Evolutionary conservation across 345 rosid species (phyloP).

Genomic region (Turritis glabra): DNA sequence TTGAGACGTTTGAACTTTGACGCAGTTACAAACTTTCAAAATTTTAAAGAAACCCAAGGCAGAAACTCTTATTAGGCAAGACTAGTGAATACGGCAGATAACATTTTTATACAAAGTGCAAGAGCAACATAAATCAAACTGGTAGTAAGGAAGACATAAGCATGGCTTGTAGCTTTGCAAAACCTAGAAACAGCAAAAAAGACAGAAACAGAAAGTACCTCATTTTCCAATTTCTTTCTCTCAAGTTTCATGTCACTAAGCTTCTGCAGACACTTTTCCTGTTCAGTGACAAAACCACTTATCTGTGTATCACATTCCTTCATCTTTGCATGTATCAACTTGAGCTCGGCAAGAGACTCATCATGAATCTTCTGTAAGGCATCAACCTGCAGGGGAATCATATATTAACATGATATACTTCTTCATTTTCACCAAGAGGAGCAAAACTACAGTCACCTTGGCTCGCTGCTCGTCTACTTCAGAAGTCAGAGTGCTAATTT

Average conservation of each 20-base stretch:
- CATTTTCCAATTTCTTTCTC: constrained; percentile 94
- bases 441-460: constrained; percentile 53
- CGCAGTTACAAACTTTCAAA: not conserved
- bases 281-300: constrained; percentile 62
- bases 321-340: constrained; percentile 68
- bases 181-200: not conserved
- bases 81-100: not conserved
- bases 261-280: constrained; percentile 69
- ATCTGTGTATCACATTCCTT: constrained; percentile 93
- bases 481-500: constrained; percentile 55
- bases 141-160: not conserved
- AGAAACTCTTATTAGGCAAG: not conserved
- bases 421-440: constrained; percentile 4
- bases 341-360: constrained; percentile 67
- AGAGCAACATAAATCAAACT: not conserved
- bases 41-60: not conserved
- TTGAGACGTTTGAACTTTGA: not conserved
- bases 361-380: constrained; percentile 56
- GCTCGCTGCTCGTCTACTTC: constrained; percentile 72
- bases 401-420: constrained; percentile 20
- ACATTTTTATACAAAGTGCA: not conserved
- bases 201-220: constrained; percentile 50
- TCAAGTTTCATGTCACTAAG: constrained; percentile 77
- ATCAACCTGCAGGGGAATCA: constrained; percentile 59
- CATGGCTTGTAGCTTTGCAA: constrained; percentile 4